Evolutionary conservation across 176 grass and related monocot genomes (phyloP), one percentile per base, ranked within the genome.

Genomic region (Ampelocalamus luodianensis): DNA sequence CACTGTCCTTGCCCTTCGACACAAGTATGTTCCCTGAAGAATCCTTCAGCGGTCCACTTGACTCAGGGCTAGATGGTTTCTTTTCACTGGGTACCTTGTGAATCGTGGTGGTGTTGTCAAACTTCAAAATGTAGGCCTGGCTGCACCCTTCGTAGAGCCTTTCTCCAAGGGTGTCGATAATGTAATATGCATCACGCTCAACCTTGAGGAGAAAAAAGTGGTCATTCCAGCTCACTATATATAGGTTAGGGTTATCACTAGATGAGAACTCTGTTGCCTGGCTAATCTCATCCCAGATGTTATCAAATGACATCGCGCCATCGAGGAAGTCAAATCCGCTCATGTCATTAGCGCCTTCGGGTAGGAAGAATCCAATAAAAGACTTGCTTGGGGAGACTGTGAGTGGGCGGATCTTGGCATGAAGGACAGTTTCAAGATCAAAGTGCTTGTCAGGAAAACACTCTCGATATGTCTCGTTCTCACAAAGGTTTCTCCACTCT

Each of bases 151-250:
- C 96, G 12, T 79, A 87, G 15, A 99, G 78, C 62, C 96, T 92
- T 83, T 99, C 96, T 22, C 93, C 96, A 50, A 94, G 87, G 65
- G 96, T 96, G 83, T 99, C 96, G 15, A 99, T 94, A 77, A 99
- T 85, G 77, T 92, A 99, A 38, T 94, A 94, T 0, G 82, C 91
- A 83, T 92, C 77, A 38, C 26, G 85, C 50, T 96, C 96, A 36
- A 94, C 90, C 75, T 94, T 99, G 70, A 99, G 86, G 48, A 94
- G 87, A 77, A 99, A 99, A 64, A 99, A 99, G 68, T 99, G 96
- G 48, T 99, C 96, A 51, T 99, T 99, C 96, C 96, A 99, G 80
- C 96, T 96, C 29, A 88, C 83, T n/a, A 99, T 84, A 59, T 99
- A 99, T 16, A 94, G 50, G 76, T 76, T 79, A 39, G 55, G 87